Conservation (phyloP, 192 early-diverging fungal genomes). For the Phycomyces nitens region DNA sequence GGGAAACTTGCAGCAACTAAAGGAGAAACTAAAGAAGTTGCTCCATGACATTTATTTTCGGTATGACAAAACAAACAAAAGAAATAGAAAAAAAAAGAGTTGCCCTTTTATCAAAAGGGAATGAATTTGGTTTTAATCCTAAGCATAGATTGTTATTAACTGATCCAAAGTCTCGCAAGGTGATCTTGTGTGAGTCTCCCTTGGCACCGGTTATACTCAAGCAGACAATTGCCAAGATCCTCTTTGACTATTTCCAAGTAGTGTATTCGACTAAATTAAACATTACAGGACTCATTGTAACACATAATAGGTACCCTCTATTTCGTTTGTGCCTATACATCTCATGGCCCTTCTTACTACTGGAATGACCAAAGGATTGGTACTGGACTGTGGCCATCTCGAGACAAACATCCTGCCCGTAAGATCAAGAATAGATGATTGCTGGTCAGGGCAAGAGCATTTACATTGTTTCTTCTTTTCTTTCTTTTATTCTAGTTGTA, state of each 20-base stretch:
- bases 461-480: no score
- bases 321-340: conserved; percentile 72
- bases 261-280: not conserved
- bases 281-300: not conserved
- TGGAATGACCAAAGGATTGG: conserved; percentile 74
- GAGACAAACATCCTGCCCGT: conserved; percentile 77
- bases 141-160: conserved; percentile 68
- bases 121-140: no score
- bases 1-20: conserved; percentile 37
- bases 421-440: conserved; percentile 20
- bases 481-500: conserved; percentile 52
- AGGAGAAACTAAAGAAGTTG: conserved; percentile 43
- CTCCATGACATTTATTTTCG: conserved; percentile 50
- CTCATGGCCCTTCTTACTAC: conserved; percentile 72
- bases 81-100: not conserved
- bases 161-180: conserved; percentile 81
- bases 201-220: conserved; percentile 68
- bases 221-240: conserved; percentile 60
- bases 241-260: conserved; percentile 76
- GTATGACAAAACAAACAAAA: conserved; percentile 19
- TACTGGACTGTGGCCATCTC: conserved; percentile 84
- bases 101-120: no score
- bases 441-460: no score
- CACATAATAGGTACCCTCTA: conserved; percentile 58
- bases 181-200: conserved; percentile 75